phyloP scores from a whole-genome alignment of 2,329 filamentous ascomycete species.

The Graphilbum sp. region DNA sequence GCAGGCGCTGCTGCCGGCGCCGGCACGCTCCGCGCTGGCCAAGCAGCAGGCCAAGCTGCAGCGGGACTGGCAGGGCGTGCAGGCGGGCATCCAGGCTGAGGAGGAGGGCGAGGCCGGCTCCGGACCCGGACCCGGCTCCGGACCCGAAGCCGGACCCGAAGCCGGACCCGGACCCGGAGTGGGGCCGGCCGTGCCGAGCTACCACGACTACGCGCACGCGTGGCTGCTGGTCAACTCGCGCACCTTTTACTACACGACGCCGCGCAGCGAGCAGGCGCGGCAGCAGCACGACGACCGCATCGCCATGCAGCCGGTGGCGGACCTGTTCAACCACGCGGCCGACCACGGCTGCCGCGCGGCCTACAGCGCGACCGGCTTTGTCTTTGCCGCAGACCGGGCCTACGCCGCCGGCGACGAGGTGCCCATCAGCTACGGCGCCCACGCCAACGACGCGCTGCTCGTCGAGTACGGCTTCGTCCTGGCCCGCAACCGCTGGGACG shows the following conservation, averaged over 20 bases:
- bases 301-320: slow-evolving; percentile 54
- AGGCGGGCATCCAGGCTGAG: neutral
- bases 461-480: slow-evolving; percentile 45
- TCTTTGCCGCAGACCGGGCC: slow-evolving; percentile 30
- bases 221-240: slow-evolving; percentile 46
- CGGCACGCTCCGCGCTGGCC: slow-evolving; percentile 27
- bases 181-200: no score
- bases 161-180: no score
- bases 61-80: slow-evolving; percentile 19
- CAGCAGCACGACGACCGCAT: slow-evolving; percentile 38
- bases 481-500: slow-evolving; percentile 29
- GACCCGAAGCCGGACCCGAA: no score
- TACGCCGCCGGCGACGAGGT: slow-evolving; percentile 48
- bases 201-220: slow-evolving; percentile 26
- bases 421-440: slow-evolving; percentile 50
- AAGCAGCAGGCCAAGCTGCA: slow-evolving; percentile 32
- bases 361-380: slow-evolving; percentile 34
- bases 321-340: slow-evolving; percentile 46
- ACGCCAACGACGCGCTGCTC: slow-evolving; percentile 58
- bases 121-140: neutral
- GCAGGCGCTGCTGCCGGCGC: slow-evolving; percentile 27
- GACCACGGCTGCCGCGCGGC: slow-evolving; percentile 33
- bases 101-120: neutral
- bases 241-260: slow-evolving; percentile 39
- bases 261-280: slow-evolving; percentile 24